Base-by-base conservation (phyloP, 768 basidiomycete genomes). In the Lentinula aciculospora region DNA sequence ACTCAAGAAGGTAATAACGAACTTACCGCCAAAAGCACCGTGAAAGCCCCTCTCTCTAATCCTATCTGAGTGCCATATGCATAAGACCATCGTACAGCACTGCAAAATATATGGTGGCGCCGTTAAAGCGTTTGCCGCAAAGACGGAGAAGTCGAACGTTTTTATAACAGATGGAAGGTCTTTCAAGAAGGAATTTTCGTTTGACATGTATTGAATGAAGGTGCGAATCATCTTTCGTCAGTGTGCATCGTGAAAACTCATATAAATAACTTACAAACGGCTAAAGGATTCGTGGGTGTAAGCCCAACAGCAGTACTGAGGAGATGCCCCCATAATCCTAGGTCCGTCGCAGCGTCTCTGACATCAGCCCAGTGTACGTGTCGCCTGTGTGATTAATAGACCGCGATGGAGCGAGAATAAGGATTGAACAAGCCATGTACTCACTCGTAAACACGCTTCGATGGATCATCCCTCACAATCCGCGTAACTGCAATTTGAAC, bases 161-260 rank as follows among this genome's bases (percentile, higher is more conserved):
- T 74, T 74, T 62, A 75, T 75, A 45, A 75, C 68, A 9, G 72
- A 72, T 8, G 74, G 74, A 25, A 75, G 66, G 58, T 75, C 73
- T 74, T 15, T 12, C 25, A 29, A 39, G 36, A 42, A 10, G n/a
- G n/a, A n/a, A n/a, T n/a, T n/a, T n/a, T n/a, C n/a, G n/a, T n/a
- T n/a, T n/a, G n/a, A n/a, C n/a, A n/a, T n/a, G n/a, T n/a, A n/a
- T n/a, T n/a, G n/a, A n/a, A n/a, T n/a, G n/a, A n/a, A n/a, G n/a
- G n/a, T n/a, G n/a, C n/a, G n/a, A n/a, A n/a, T n/a, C n/a, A n/a
- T n/a, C n/a, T n/a, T n/a, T n/a, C n/a, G n/a, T n/a, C n/a, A n/a
- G n/a, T n/a, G n/a, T n/a, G n/a, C n/a, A n/a, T n/a, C n/a, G n/a
- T 40, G 40, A 39, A 44, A 44, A 8, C 9, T 9, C n/a, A 0